Evolutionary conservation across 768 basidiomycete genomes (phyloP), one percentile per base, ranked within the genome.

Genomic region (Xerocomus potaroensis): DNA sequence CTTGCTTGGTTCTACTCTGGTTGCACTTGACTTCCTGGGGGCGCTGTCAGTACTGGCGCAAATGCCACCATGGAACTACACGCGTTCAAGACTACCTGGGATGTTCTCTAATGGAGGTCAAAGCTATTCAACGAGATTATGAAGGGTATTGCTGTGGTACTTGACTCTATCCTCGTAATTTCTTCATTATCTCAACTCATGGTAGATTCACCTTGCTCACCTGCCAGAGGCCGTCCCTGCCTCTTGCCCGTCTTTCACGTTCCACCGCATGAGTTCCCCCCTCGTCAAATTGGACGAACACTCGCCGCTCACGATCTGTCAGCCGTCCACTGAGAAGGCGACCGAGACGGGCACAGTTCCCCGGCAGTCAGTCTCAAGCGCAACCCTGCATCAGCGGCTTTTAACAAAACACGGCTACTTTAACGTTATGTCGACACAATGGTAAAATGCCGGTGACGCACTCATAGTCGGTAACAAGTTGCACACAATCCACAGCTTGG

Each of bases 361-460:
- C 19, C 19, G n/a, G 11, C 51, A 51, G 19, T 52, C 34, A 4
- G 52, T 51, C 11, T 45, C 49, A 24, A 52, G 42, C 22, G 42
- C 33, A 7, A 26, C 42, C 24, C 26, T 43, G 16, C 33, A 10
- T 43, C 23, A 7, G 7, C n/a, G 6, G 14, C 41, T 43, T 30
- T 29, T 27, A 6, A 10, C 26, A 10, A 27, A 10, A n/a, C n/a
- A n/a, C n/a, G n/a, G n/a, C n/a, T n/a, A n/a, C 26, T 27, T 27
- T 10, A 27, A 27, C 10, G 26, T 27, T 10, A 27, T 27, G 26
- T 27, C 26, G 26, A 27, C 10, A 10, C 26, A 5, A 27, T 27
- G 5, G 26, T 27, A 10, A 10, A 27, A 27, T 27, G 10, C 26
- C 26, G 5, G 26, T 10, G 10, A 27, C 26, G 26, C 6, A 27